phyloP scores from a whole-genome alignment of 228 moss, liverwort and hornwort species.

The Sphagnum magellanicum region DNA sequence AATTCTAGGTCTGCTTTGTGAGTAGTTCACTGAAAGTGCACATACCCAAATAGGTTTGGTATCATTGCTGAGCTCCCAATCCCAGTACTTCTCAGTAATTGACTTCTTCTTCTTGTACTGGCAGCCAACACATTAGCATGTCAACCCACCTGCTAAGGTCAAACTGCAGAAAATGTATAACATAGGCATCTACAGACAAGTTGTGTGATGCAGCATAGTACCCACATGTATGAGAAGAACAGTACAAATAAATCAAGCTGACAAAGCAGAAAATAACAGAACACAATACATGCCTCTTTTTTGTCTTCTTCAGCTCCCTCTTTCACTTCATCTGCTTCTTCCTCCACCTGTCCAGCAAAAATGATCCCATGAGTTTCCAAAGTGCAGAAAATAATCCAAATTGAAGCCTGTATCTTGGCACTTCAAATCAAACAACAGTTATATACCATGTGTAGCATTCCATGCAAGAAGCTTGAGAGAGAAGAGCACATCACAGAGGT shows the following conservation, averaged over 20 bases:
- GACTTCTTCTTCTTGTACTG: constrained; percentile 24
- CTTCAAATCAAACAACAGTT: no score
- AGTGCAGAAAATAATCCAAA: no score
- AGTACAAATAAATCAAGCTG: background rate
- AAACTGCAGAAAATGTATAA: no score
- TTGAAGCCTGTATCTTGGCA: no score
- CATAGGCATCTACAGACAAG: background rate
- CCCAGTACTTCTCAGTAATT: constrained; percentile 43
- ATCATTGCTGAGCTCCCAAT: constrained; percentile 48
- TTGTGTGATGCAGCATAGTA: background rate
- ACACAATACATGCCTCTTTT: background rate
- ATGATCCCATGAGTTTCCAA: background rate
- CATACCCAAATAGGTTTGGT: constrained; percentile 52
- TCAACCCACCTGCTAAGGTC: background rate
- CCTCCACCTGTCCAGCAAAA: background rate
- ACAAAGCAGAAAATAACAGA: background rate
- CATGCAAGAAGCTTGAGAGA: no score
- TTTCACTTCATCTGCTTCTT: background rate
- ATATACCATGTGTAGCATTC: no score
- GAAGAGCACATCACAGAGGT: no score
- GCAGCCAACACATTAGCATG: background rate
- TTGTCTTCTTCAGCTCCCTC: background rate
- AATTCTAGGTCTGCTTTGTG: no score
- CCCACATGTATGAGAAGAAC: background rate
- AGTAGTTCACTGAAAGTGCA: background rate